Percentiles rank a stretch among this genome's conserved stretches.
phyloP scores from a whole-genome alignment of 2,329 filamentous ascomycete genomes.

The Penicillium verrucosum region DNA sequence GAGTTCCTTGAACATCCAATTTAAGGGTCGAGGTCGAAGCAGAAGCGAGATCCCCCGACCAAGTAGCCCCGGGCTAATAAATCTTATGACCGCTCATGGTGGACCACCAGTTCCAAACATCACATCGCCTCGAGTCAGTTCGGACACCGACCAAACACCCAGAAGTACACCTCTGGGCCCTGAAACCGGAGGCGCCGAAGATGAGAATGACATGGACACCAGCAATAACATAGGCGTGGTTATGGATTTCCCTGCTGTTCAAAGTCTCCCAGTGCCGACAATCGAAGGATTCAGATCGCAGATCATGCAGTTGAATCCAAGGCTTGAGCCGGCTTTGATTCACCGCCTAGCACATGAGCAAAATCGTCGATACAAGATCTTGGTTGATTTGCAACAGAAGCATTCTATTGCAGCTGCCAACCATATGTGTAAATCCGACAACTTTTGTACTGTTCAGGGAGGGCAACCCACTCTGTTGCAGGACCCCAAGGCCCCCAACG shows the following conservation, averaged over 20 bases:
- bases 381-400: constrained; percentile 67
- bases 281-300: constrained; percentile 74
- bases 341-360: constrained; percentile 83
- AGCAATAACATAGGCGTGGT: constrained; percentile 59
- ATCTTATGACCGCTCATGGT: constrained; percentile 56
- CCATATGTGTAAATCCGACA: constrained; percentile 58
- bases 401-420: constrained; percentile 56
- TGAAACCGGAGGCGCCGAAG: constrained; percentile 38
- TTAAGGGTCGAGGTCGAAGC: constrained; percentile 52
- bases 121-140: constrained; percentile 39
- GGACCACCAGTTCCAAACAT: constrained; percentile 58
- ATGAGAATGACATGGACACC: constrained; percentile 56
- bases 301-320: constrained; percentile 70
- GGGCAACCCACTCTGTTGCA: constrained; percentile 64
- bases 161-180: constrained; percentile 12
- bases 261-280: constrained; percentile 68
- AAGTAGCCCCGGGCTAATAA: constrained; percentile 45
- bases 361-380: constrained; percentile 70
- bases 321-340: constrained; percentile 64
- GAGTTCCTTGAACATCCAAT: constrained; percentile 45
- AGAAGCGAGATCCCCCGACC: constrained; percentile 54
- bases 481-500: constrained; percentile 51
- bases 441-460: constrained; percentile 64
- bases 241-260: constrained; percentile 59
- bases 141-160: constrained; percentile 13